Evolutionary conservation across 257 asterid species (phyloP).

Genomic region (Petunia secreta): DNA sequence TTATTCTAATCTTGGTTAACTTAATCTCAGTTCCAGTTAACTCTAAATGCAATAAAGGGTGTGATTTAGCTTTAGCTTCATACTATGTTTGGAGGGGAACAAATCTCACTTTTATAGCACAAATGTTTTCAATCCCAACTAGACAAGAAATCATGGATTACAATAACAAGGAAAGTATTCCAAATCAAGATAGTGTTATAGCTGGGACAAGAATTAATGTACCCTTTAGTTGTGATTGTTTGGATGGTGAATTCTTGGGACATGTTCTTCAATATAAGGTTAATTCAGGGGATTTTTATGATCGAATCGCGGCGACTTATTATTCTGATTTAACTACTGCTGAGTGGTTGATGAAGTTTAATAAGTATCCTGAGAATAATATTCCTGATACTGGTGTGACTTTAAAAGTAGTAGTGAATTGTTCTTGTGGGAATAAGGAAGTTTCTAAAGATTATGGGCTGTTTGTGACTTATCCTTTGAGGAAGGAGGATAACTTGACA

Average conservation of each 20-base stretch:
- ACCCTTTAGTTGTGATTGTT: conserved; percentile 78
- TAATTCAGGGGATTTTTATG: conserved; percentile 46
- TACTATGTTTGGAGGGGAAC: conserved; percentile 47
- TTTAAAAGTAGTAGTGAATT: conserved; percentile 68
- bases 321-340: conserved; percentile 67
- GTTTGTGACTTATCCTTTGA: conserved; percentile 78
- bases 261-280: conserved; percentile 51
- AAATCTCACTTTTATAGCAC: conserved; percentile 41
- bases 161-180: conserved; percentile 44
- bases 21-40: conserved; percentile 33
- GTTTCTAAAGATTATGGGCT: conserved; percentile 61
- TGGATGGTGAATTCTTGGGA: conserved; percentile 50
- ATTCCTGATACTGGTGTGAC: conserved; percentile 57
- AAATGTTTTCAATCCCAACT: conserved; percentile 21
- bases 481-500: conserved; percentile 53
- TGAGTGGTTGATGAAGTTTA: conserved; percentile 44
- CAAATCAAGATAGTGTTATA: conserved; percentile 50
- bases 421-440: conserved; percentile 72
- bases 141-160: conserved; percentile 34
- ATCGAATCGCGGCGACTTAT: conserved; percentile 28
- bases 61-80: conserved; percentile 73
- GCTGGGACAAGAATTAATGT: conserved; percentile 51
- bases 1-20: background rate
- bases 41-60: conserved; percentile 60
- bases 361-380: conserved; percentile 41